Evolutionary conservation across 1,284 basidiomycete genomes (phyloP), one percentile per base, ranked within the genome.

Genomic region (Marasmius sp.): DNA sequence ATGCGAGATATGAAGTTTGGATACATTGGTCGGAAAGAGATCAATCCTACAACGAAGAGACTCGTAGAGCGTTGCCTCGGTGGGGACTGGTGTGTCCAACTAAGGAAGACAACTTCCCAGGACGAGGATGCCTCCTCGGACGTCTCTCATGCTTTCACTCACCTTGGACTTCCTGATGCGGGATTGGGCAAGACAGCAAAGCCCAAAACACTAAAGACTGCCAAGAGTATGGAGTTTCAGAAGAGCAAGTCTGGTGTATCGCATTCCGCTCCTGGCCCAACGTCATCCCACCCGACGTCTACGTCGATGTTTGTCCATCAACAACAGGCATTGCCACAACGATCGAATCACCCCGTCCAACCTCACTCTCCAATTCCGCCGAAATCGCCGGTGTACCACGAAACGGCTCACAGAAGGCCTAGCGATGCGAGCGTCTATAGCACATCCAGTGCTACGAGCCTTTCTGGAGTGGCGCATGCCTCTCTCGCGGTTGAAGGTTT

Each of bases 11-110:
- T 87, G 3, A 81, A 87, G 57, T 54, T n/a, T 18, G 52, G 52
- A 6, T 54, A 54, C 38, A 54, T 14, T 8, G 52, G 52, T 41
- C 91, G 98, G 61, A 86, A 91, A 36, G 92, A 95, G 55, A 81
- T 96, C 64, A 91, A 88, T 62, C 76, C 92, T 0, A 98, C 95
- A 0, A 99, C 97, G 0, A 88, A 86, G 66, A 85, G 96, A 2
- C 84, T 99, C 11, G 96, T 98, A n/a, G 90, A 95, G 63, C 85
- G 97, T 37, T 98, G 96, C 74, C 82, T 98, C 27, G 77, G 81
- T 8, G 94, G 92, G 4, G 90, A 93, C 6, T 97, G 95, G 95
- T 95, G 93, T 77, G 85, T 88, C 3, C 83, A 89, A 47, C 75
- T 87, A 57, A 80, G 79, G 64, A 83, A 77, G 66, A 64, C 72